Evolutionary conservation across 306 rosid genomes (phyloP), one percentile per base, ranked within the genome.

Genomic region (Lathyrus oleraceus): DNA sequence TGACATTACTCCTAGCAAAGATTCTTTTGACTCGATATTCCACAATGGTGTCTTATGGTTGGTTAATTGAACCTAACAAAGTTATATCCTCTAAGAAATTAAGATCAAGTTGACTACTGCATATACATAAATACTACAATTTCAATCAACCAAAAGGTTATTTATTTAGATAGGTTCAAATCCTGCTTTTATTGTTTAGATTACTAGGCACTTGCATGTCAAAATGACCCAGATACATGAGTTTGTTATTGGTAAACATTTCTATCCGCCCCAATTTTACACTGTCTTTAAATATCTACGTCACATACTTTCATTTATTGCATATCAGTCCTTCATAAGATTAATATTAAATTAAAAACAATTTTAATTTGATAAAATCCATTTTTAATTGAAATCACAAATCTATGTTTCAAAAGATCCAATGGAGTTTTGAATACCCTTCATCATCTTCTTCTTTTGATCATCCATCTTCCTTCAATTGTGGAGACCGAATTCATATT

Each of bases 21-120:
- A 13, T 48, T 52, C 73, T 68, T 63, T 64, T 73, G 85, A 77
- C 82, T 73, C 82, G 36, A 69, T 79, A 81, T 81, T 71, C 68
- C 78, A 80, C 54, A 45, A 57, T 69, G 40, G 12, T 76, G 13
- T 67, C 43, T 80, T 74, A 52, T 81, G 75, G 79, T 73, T 76
- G 39, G 76, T 76, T 43, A 39, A 47, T 67, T 63, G 52, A 83
- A 72, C 78, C 82, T 60, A 65, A 76, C 72, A 40, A 35, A 62
- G 16, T 17, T 70, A 59, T 11, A 8, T 56, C 44, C 43, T 27
- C 28, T 25, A 6, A 70, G 35, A 63, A 45, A 80, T 35, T 45
- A 47, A 67, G 35, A 54, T 64, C 35, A 69, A 72, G 82, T 69
- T 77, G 85, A 81, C 79, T 66, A 62, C 5, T 16, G 15, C 52